A percentile compares a stretch with the other conserved stretches of the same genome.
Conservation (phyloP, 805 yeast species). For the Zygotorulaspora florentina region DNA sequence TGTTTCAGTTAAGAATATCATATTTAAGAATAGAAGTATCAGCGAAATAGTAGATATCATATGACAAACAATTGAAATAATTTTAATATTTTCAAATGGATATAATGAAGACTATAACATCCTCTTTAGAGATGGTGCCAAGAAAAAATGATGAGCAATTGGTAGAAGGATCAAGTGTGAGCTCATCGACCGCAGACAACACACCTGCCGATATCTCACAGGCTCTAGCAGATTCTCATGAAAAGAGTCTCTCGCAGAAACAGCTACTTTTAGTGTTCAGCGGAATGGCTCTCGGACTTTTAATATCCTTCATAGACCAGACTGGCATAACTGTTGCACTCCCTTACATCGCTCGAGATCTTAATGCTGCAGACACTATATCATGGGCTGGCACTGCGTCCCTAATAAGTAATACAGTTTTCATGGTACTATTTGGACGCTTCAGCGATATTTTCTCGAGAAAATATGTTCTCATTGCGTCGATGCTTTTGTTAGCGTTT, state of each 20-base stretch:
- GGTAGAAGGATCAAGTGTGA: neutral
- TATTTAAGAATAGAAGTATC: too few species aligned
- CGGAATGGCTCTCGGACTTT: neutral
- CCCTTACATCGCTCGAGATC: neutral
- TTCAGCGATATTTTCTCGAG: neutral
- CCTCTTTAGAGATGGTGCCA: too few species aligned
- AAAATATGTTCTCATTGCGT: slow-evolving; percentile 36
- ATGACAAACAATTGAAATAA: too few species aligned
- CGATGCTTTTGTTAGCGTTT: slow-evolving; percentile 39
- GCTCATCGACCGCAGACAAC: neutral
- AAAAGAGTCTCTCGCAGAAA: neutral
- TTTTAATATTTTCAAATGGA: too few species aligned
- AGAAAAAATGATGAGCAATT: neutral
- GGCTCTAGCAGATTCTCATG: neutral
- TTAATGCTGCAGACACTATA: neutral
- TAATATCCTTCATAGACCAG: neutral
- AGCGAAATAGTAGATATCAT: too few species aligned
- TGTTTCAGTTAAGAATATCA: too few species aligned
- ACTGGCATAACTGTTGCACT: neutral
- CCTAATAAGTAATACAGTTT: neutral
- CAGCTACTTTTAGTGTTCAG: neutral
- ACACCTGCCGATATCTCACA: neutral
- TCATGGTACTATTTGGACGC: neutral
- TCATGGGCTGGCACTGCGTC: neutral
- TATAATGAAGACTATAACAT: too few species aligned